Conservation (phyloP, 345 rosid genomes). For the Odontarrhena argentea region DNA sequence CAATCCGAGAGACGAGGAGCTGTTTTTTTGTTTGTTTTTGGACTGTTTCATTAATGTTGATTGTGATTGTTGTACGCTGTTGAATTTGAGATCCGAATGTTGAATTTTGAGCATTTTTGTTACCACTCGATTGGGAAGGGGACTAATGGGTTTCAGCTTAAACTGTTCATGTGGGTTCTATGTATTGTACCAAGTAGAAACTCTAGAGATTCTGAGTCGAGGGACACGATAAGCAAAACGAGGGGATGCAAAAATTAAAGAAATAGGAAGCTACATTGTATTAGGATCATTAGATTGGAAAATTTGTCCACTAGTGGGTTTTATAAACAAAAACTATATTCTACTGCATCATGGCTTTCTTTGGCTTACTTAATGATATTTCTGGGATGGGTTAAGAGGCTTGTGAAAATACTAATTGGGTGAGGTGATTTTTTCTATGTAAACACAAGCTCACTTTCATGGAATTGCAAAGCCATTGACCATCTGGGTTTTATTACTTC, state of each 20-base stretch:
- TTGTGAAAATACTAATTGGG: neutral
- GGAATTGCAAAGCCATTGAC: neutral
- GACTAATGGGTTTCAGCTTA: constrained; percentile 8
- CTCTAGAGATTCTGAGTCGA: neutral
- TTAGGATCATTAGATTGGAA: neutral
- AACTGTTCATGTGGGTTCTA: neutral
- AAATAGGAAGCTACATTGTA: constrained; percentile 19
- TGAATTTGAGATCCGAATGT: neutral
- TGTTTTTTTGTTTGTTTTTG: neutral
- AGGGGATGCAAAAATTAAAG: neutral
- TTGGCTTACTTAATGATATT: neutral
- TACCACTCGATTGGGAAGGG: neutral
- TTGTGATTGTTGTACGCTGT: neutral
- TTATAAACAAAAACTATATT: neutral
- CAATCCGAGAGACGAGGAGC: constrained; percentile 10
- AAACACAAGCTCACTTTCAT: neutral
- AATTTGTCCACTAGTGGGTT: constrained; percentile 27
- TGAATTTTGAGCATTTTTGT: neutral
- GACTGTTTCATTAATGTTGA: neutral
- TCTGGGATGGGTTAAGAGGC: neutral
- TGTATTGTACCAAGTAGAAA: constrained; percentile 19
- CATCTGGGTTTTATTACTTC: neutral
- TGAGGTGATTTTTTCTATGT: neutral
- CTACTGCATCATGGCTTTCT: constrained; percentile 24
- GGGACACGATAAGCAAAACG: neutral